phyloP scores from a whole-genome alignment of 495 filamentous ascomycete genomes.

The Neurospora africana region DNA sequence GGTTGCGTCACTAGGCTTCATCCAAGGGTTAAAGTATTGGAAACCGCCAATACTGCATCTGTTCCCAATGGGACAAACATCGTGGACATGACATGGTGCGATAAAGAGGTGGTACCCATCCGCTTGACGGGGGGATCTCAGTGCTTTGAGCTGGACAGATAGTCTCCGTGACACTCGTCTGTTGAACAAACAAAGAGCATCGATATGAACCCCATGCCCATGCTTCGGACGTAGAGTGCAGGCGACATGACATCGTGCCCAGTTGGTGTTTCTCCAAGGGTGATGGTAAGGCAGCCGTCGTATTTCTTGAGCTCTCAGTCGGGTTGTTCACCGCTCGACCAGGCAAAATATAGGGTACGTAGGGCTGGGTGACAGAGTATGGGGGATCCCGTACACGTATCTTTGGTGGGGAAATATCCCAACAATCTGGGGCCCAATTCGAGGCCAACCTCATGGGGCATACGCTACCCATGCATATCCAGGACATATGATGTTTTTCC shows the following conservation, averaged over 20 bases:
- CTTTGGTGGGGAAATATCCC: not conserved
- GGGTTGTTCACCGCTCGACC: not conserved
- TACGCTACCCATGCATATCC: not conserved
- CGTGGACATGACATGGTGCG: not conserved
- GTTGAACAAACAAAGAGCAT: not conserved
- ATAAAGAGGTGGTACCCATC: not conserved
- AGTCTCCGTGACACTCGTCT: not conserved
- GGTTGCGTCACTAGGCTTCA: not conserved
- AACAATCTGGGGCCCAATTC: not conserved
- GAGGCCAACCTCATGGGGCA: not conserved
- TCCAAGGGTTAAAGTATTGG: not conserved
- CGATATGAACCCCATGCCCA: not conserved
- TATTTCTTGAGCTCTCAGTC: not conserved
- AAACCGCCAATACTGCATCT: not conserved
- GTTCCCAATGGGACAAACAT: not conserved
- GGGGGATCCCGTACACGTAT: not conserved
- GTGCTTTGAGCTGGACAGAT: not conserved
- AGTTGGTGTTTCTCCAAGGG: not conserved
- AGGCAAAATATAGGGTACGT: not conserved
- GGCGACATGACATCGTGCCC: not conserved
- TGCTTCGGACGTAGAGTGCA: not conserved
- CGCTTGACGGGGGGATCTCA: not conserved
- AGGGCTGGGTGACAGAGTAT: not conserved
- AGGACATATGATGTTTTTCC: not conserved
- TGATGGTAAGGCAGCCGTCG: not conserved